A percentile compares a stretch with the other conserved stretches of the same genome.
phyloP scores from a whole-genome alignment of 257 asterid species.

The Cordia subcordata region DNA sequence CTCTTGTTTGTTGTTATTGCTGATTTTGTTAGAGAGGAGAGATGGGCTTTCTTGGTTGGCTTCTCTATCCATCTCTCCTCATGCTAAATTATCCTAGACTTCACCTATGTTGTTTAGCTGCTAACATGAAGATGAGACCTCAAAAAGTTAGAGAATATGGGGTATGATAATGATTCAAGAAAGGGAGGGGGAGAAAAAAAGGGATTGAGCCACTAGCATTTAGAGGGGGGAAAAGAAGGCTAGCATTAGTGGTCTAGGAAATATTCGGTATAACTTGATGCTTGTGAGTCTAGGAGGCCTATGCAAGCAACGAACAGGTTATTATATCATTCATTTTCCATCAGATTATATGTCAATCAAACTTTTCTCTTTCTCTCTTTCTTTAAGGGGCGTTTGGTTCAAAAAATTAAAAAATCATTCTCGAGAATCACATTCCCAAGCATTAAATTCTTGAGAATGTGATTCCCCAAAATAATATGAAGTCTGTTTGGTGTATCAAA shows the following conservation, averaged over 20 bases:
- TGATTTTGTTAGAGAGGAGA: conserved; percentile 35
- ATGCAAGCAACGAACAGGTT: too few species aligned
- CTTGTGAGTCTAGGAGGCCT: too few species aligned
- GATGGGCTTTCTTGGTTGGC: conserved; percentile 31
- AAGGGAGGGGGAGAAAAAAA: conserved; percentile 11
- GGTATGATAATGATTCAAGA: neutral
- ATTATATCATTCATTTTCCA: too few species aligned
- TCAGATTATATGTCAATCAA: too few species aligned
- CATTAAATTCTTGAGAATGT: too few species aligned
- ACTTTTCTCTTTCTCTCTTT: too few species aligned
- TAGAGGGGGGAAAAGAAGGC: conserved; percentile 30
- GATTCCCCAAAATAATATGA: too few species aligned
- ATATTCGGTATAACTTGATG: too few species aligned
- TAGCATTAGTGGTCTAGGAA: conserved; percentile 19
- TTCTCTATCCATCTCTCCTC: conserved; percentile 54
- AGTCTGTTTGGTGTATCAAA: too few species aligned
- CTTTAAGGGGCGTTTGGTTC: too few species aligned
- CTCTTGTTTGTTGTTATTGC: conserved; percentile 22
- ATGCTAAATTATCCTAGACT: conserved; percentile 1
- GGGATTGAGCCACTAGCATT: conserved; percentile 51
- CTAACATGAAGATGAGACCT: conserved; percentile 38
- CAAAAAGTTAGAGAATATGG: conserved; percentile 8
- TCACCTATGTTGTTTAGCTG: conserved; percentile 23
- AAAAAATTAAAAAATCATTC: too few species aligned
- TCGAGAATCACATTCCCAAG: too few species aligned